These are phyloP conservation scores for Lentinula sp. DNA, from an alignment of 768 basidiomycete genomes.

Conservation along the genomic window DNA sequence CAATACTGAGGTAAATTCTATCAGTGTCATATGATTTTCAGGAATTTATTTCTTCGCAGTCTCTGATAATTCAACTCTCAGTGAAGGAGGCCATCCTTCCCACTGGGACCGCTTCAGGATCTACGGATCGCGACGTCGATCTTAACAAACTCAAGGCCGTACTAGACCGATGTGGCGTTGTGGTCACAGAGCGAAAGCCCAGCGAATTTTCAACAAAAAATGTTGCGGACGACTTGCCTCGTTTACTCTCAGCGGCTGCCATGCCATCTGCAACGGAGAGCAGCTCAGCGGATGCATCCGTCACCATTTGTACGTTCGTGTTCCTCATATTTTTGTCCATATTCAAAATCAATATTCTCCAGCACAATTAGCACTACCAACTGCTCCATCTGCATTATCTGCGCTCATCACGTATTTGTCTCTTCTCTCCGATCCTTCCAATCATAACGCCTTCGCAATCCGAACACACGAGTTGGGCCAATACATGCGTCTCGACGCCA, in stretches of 20 bases:
- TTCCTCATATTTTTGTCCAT: not conserved
- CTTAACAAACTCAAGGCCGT: slow-evolving; percentile 81
- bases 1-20: slow-evolving; percentile 73
- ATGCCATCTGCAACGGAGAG: slow-evolving; percentile 18
- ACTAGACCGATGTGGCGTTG: slow-evolving; percentile 85
- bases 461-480: slow-evolving; percentile 87
- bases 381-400: slow-evolving; percentile 74
- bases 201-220: slow-evolving; percentile 84
- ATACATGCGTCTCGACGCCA: slow-evolving; percentile 95
- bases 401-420: slow-evolving; percentile 81
- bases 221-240: slow-evolving; percentile 73
- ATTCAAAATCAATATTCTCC: slow-evolving; percentile 5
- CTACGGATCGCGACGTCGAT: slow-evolving; percentile 80
- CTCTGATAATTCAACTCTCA: slow-evolving; percentile 90
- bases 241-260: slow-evolving; percentile 49
- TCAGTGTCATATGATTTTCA: no score
- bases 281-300: slow-evolving; percentile 43
- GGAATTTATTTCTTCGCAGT: slow-evolving; percentile 38
- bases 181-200: slow-evolving; percentile 85
- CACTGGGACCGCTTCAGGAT: slow-evolving; percentile 64
- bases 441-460: slow-evolving; percentile 76
- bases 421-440: slow-evolving; percentile 70
- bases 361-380: slow-evolving; percentile 76
- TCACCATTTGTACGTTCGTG: slow-evolving; percentile 46
- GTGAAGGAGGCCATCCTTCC: slow-evolving; percentile 94